Evolutionary conservation across 352 stramenopile species (phyloP), one percentile per base, ranked within the genome.

Genomic region (Phytophthora cryptogea): DNA sequence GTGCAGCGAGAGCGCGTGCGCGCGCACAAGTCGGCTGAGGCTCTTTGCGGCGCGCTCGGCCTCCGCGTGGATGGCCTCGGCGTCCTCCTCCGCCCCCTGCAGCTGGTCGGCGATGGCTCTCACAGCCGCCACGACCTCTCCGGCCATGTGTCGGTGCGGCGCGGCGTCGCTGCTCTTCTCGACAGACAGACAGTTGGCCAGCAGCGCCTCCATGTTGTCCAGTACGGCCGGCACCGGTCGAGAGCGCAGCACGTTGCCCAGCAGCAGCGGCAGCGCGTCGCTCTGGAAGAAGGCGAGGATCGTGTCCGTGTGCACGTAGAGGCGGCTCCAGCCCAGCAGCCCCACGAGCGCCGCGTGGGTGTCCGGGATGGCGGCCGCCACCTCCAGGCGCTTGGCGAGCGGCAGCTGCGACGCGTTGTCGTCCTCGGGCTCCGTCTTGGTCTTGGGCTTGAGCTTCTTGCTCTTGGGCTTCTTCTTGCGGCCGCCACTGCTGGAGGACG

Each of bases 231-330:
- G 39, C 2, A 45, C 57, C 11, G 72, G 57, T 4, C 63, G 74
- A n/a, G 73, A 56, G 7, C 63, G 64, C 30, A 94, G 60, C 10
- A 94, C 54, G 41, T 91, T 92, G 31, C 49, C 44, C 7, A 94
- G 50, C 35, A 94, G 66, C 42, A 89, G 53, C 31, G 70, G 55
- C 40, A 94, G 70, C 28, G 85, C 81, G 14, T 80, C 53, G 58
- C 80, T 81, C 53, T 91, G 73, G 66, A 94, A 90, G 55, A 92
- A 86, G 23, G 62, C 55, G 37, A 85, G 57, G 48, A 90, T 81
- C n/a, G 80, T 81, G 10, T 89, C 81, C 5, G 79, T 82, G 63
- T 83, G 66, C 16, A 81, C 40, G 54, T 76, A 86, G 35, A 92
- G 36, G 11, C 75, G 70, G 33, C 83, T 92, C 85, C 85, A 94